phyloP scores from a whole-genome alignment of 768 basidiomycete genomes.

The Russula virescens region DNA sequence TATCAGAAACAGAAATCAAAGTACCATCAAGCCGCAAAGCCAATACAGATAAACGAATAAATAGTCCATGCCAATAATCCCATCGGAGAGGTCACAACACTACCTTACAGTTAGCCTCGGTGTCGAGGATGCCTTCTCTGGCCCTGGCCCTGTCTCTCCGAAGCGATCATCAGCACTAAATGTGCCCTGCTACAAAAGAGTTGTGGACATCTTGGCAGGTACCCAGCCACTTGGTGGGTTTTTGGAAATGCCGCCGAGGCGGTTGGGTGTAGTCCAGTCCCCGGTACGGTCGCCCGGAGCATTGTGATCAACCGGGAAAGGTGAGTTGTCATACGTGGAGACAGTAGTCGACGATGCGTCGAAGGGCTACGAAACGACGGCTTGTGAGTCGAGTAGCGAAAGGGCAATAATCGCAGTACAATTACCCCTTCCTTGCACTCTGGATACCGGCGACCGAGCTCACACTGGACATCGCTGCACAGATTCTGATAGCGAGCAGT shows the following conservation, averaged over 20 bases:
- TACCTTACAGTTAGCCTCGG: no score
- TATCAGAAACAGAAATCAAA: no score
- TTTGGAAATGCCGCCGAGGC: neutral
- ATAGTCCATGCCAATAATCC: no score
- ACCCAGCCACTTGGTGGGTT: neutral
- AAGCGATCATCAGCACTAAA: neutral
- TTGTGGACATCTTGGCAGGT: slow-evolving; percentile 34
- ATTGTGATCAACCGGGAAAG: slow-evolving; percentile 57
- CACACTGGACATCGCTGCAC: slow-evolving; percentile 91
- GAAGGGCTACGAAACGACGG: neutral
- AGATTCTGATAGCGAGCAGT: slow-evolving; percentile 86
- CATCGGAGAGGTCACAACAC: no score
- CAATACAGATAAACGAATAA: no score
- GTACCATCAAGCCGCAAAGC: no score
- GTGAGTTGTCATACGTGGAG: slow-evolving; percentile 66
- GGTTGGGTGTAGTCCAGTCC: neutral
- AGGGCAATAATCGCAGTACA: slow-evolving; percentile 28
- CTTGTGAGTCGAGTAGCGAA: neutral
- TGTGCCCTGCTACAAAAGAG: slow-evolving; percentile 28
- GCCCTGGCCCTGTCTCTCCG: no score
- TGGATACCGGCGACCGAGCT: slow-evolving; percentile 89
- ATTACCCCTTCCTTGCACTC: slow-evolving; percentile 86
- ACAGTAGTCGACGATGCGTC: slow-evolving; percentile 20
- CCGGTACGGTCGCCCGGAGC: slow-evolving; percentile 28
- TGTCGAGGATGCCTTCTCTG: no score